Percentiles rank a stretch among this genome's conserved stretches.
Evolutionary conservation across 352 stramenopile species (phyloP).

Genomic region (Phytopythium boreale): DNA sequence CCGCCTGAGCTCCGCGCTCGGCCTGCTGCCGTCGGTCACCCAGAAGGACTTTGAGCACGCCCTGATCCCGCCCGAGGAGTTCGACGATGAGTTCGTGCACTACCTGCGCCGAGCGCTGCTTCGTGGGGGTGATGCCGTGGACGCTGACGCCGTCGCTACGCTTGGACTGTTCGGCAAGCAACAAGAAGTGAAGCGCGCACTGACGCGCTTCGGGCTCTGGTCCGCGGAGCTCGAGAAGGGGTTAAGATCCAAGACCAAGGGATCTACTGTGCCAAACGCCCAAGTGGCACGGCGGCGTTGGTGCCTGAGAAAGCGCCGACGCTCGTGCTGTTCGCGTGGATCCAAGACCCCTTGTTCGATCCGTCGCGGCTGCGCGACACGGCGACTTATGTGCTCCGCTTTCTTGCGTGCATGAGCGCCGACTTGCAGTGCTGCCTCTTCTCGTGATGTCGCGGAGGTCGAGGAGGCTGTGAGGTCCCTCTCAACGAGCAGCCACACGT

Average conservation of each 20-base stretch:
- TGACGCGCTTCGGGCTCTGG: constrained; percentile 35
- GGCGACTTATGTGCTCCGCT: constrained; percentile 59
- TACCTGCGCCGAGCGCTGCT: constrained; percentile 54
- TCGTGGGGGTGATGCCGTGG: not conserved
- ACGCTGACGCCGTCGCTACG: constrained; percentile 23
- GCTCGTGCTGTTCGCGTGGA: constrained; percentile 57
- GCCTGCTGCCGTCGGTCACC: constrained; percentile 43
- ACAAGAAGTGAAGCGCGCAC: constrained; percentile 36
- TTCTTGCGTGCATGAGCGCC: constrained; percentile 30
- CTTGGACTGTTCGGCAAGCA: constrained; percentile 59
- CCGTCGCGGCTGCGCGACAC: constrained; percentile 40
- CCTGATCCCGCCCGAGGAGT: constrained; percentile 37
- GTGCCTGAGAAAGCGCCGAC: not conserved
- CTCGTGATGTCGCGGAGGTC: constrained; percentile 18
- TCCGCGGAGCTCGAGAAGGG: constrained; percentile 20
- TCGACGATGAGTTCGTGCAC: constrained; percentile 56
- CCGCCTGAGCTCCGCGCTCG: constrained; percentile 54
- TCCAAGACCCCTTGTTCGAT: constrained; percentile 46
- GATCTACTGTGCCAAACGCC: constrained; percentile 34
- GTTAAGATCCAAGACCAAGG: constrained; percentile 37
- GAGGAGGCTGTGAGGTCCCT: constrained; percentile 8
- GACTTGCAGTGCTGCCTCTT: constrained; percentile 30
- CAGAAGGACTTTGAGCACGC: constrained; percentile 43
- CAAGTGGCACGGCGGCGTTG: not conserved
- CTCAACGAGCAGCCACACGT: constrained; percentile 13